Evolutionary conservation across 129 eudicot species (phyloP).

Genomic region (Flaveria linearis): DNA sequence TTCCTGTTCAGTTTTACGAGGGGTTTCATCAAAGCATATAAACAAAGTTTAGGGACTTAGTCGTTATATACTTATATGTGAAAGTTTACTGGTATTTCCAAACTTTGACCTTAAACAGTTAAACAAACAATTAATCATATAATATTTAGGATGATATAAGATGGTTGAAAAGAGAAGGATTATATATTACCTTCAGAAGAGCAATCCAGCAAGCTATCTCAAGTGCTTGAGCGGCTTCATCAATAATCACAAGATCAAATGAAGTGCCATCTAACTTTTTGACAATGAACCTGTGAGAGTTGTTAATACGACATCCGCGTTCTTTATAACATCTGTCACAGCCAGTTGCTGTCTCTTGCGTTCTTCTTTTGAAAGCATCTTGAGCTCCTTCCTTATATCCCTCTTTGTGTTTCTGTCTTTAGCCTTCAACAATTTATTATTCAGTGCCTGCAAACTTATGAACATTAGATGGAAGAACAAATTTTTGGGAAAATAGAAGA

Average conservation of each 20-base stretch:
- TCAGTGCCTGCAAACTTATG: slow-evolving; percentile 55
- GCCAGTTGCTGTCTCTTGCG: slow-evolving; percentile 96
- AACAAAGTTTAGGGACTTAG: background rate
- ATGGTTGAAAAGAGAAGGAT: background rate
- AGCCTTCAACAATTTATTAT: slow-evolving; percentile 78
- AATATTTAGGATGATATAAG: background rate
- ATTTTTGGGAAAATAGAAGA: background rate
- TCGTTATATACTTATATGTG: background rate
- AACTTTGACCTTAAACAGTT: background rate
- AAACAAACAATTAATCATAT: background rate
- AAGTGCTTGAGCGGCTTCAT: slow-evolving; percentile 99
- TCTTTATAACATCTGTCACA: slow-evolving; percentile 84
- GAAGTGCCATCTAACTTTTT: slow-evolving; percentile 65
- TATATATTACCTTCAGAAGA: slow-evolving; percentile 64
- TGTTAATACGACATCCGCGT: slow-evolving; percentile 77
- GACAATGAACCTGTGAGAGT: slow-evolving; percentile 88
- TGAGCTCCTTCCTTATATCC: slow-evolving; percentile 88
- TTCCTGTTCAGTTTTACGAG: background rate
- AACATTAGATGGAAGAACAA: background rate
- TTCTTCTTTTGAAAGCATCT: slow-evolving; percentile 89
- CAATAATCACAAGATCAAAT: slow-evolving; percentile 87
- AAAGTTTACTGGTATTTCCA: background rate
- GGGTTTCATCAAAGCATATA: background rate
- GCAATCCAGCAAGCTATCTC: slow-evolving; percentile 99
- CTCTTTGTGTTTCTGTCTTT: slow-evolving; percentile 90